A percentile compares a stretch with the other conserved stretches of the same genome.
phyloP scores from a whole-genome alignment of 192 early-diverging fungal genomes.

The Coemansia sp. region DNA sequence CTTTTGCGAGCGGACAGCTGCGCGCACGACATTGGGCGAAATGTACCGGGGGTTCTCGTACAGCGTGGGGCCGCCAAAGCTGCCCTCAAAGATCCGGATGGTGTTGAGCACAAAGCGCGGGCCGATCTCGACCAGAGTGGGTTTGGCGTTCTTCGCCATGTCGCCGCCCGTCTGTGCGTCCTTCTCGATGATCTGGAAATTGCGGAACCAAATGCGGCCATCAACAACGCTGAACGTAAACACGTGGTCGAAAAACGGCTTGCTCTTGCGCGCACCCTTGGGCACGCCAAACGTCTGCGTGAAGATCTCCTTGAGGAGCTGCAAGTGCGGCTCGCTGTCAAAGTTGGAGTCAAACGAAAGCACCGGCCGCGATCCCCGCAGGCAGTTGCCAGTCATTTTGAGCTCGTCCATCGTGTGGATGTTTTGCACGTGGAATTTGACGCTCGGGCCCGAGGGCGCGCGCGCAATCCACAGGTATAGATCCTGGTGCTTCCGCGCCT shows the following conservation, averaged over 20 bases:
- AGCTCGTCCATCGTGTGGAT: slow-evolving; percentile 99
- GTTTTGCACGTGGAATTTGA: slow-evolving; percentile 95
- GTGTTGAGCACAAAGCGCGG: slow-evolving; percentile 94
- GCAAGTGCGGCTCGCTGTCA: slow-evolving; percentile 82
- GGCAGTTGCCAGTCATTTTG: slow-evolving; percentile 97
- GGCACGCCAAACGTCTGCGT: slow-evolving; percentile 92
- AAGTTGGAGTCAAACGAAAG: slow-evolving; percentile 95
- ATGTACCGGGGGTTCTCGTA: slow-evolving; percentile 91
- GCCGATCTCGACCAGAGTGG: slow-evolving; percentile 92
- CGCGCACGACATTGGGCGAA: slow-evolving; percentile 63
- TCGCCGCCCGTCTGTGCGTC: slow-evolving; percentile 60
- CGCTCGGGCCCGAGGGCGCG: slow-evolving; percentile 93
- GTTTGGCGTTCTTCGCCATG: slow-evolving; percentile 65
- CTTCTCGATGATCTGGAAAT: slow-evolving; percentile 90
- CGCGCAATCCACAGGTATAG: slow-evolving; percentile 95
- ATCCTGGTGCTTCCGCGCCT: slow-evolving; percentile 90
- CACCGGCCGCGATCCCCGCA: slow-evolving; percentile 95
- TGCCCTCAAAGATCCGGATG: slow-evolving; percentile 94
- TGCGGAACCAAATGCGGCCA: slow-evolving; percentile 93
- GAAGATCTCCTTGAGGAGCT: slow-evolving; percentile 93
- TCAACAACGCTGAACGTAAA: slow-evolving; percentile 87
- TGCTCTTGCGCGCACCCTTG: slow-evolving; percentile 83
- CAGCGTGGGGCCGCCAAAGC: slow-evolving; percentile 90
- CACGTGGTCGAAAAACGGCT: slow-evolving; percentile 98
- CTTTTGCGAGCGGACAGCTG: slow-evolving; percentile 30